Evolutionary conservation across 257 asterid genomes (phyloP).

Genomic region (Solanum phureja): DNA sequence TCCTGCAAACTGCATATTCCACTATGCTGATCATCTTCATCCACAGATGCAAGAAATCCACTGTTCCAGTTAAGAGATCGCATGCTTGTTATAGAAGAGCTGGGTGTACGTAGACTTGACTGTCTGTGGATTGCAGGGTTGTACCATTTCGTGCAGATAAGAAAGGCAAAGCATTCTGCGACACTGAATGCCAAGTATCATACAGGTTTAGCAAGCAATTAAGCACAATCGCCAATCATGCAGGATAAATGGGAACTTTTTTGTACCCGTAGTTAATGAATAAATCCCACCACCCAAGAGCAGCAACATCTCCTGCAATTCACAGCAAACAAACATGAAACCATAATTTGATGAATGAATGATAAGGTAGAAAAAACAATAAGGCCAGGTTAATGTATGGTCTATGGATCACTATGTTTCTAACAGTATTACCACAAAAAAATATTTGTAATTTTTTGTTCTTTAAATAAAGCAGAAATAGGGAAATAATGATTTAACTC

Average conservation of each 20-base stretch:
- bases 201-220: conserved; percentile 5
- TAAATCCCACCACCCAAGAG: conserved; percentile 99
- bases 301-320: conserved; percentile 80
- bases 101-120: conserved; percentile 28
- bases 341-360: neutral
- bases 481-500: neutral
- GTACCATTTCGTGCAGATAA: conserved; percentile 91
- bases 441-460: neutral
- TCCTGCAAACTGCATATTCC: conserved; percentile 73
- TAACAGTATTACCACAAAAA: neutral
- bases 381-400: neutral
- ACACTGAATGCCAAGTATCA: conserved; percentile 45
- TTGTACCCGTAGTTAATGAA: conserved; percentile 85
- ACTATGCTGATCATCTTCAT: conserved; percentile 50
- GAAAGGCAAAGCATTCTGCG: conserved; percentile 90
- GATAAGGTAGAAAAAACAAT: neutral
- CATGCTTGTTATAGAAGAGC: conserved; percentile 44
- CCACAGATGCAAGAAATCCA: conserved; percentile 37
- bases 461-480: neutral
- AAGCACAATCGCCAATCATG: neutral
- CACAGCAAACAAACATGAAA: neutral
- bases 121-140: conserved; percentile 90
- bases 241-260: neutral
- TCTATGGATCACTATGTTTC: neutral
- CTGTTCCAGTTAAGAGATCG: conserved; percentile 44